phyloP scores from a whole-genome alignment of 805 yeast genomes.

The Nakazawaea pomicola region DNA sequence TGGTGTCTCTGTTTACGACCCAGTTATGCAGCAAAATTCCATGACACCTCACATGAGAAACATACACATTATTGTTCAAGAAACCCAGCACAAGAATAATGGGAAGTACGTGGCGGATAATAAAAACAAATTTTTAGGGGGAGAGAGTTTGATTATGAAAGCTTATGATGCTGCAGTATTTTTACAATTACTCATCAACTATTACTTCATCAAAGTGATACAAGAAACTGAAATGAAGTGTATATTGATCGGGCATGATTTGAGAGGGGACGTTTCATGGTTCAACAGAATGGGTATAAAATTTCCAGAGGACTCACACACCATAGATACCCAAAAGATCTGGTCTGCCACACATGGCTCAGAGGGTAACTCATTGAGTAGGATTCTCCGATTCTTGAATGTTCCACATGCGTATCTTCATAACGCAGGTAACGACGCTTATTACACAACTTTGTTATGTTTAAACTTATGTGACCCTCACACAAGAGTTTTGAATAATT shows the following conservation, averaged over 20 bases:
- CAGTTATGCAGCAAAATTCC: slow-evolving; percentile 36
- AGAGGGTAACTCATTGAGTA: slow-evolving; percentile 39
- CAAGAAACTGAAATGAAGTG: slow-evolving; percentile 21
- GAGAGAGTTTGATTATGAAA: slow-evolving; percentile 39
- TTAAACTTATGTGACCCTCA: slow-evolving; percentile 47
- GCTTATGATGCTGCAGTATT: slow-evolving; percentile 30
- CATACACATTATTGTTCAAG: slow-evolving; percentile 39
- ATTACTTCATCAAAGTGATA: slow-evolving; percentile 31
- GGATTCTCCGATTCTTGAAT: slow-evolving; percentile 37
- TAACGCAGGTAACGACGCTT: slow-evolving; percentile 71
- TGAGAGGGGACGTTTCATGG: slow-evolving; percentile 52
- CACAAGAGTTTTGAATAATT: slow-evolving; percentile 20
- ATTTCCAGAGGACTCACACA: slow-evolving; percentile 30
- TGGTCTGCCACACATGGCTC: slow-evolving; percentile 36
- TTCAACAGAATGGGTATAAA: slow-evolving; percentile 39
- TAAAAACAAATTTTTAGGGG: slow-evolving; percentile 44
- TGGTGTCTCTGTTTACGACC: slow-evolving; percentile 54
- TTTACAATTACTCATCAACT: slow-evolving; percentile 38
- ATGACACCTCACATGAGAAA: slow-evolving; percentile 36
- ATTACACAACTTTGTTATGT: slow-evolving; percentile 51
- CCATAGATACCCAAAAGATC: slow-evolving; percentile 45
- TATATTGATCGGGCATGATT: slow-evolving; percentile 56
- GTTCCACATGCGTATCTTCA: slow-evolving; percentile 59
- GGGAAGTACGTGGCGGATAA: slow-evolving; percentile 53
- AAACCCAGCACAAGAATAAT: slow-evolving; percentile 36